Conservation (phyloP, 306 rosid species). For the Hippophae rhamnoides region DNA sequence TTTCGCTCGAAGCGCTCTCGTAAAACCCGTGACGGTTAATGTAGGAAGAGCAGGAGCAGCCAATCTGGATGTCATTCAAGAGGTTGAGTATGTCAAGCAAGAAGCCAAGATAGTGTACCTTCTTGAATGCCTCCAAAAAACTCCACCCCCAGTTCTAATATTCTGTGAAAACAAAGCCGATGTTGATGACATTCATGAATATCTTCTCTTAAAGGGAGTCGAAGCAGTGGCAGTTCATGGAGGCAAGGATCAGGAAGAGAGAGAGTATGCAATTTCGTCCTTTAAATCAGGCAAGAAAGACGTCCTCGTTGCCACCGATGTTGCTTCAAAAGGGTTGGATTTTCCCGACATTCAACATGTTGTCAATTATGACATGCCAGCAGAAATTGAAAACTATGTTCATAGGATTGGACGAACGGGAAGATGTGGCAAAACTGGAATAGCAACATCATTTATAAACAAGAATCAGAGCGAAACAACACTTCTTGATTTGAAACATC, state of each 20-base stretch:
- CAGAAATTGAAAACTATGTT: slow-evolving; percentile 90
- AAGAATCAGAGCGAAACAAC: slow-evolving; percentile 93
- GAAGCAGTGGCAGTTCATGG: slow-evolving; percentile 95
- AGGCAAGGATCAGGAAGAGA: slow-evolving; percentile 95
- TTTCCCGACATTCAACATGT: slow-evolving; percentile 97
- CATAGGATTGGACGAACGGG: slow-evolving; percentile 96
- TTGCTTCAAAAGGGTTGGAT: slow-evolving; percentile 92
- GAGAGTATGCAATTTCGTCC: slow-evolving; percentile 73
- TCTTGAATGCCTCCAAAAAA: slow-evolving; percentile 83
- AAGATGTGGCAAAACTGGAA: slow-evolving; percentile 91
- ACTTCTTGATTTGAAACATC: slow-evolving; percentile 85
- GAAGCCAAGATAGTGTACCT: slow-evolving; percentile 93
- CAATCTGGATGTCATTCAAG: slow-evolving; percentile 85
- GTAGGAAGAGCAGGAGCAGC: slow-evolving; percentile 97
- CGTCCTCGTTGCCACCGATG: slow-evolving; percentile 93
- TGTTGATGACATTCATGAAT: slow-evolving; percentile 90
- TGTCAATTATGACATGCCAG: slow-evolving; percentile 90
- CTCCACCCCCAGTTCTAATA: slow-evolving; percentile 23
- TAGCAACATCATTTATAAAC: slow-evolving; percentile 86
- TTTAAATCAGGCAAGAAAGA: slow-evolving; percentile 82
- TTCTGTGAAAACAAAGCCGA: slow-evolving; percentile 93
- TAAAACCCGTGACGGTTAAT: slow-evolving; percentile 63
- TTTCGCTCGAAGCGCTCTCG: slow-evolving; percentile 82
- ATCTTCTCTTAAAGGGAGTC: slow-evolving; percentile 88
- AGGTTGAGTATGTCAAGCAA: slow-evolving; percentile 90